Conservation (phyloP, 768 basidiomycete species). For the Collybiopsis confluens region DNA sequence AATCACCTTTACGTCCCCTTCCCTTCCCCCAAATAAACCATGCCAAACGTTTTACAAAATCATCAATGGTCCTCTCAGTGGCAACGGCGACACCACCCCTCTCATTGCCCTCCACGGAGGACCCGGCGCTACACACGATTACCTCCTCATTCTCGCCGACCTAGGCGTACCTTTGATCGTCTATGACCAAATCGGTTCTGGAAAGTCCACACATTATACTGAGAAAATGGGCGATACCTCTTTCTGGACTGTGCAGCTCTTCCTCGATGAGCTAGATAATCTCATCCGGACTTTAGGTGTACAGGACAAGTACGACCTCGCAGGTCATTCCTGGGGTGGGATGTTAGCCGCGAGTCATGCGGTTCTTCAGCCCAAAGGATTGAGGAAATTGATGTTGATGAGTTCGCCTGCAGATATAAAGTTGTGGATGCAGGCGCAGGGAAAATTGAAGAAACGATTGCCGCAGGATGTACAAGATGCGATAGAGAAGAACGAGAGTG, state of each 20-base stretch:
- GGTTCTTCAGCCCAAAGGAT: slow-evolving; percentile 23
- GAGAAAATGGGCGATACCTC: slow-evolving; percentile 31
- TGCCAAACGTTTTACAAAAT: slow-evolving; percentile 40
- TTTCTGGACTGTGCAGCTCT: slow-evolving; percentile 38
- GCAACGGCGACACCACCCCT: slow-evolving; percentile 23
- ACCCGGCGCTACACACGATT: slow-evolving; percentile 33
- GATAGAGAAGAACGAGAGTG: slow-evolving; percentile 24
- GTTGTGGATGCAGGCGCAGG: slow-evolving; percentile 21
- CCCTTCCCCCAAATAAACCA: slow-evolving; percentile 20
- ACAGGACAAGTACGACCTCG: slow-evolving; percentile 27
- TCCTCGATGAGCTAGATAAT: slow-evolving; percentile 35
- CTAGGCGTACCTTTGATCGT: slow-evolving; percentile 37
- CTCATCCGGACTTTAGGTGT: slow-evolving; percentile 33
- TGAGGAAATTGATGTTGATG: slow-evolving; percentile 26
- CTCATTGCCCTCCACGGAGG: slow-evolving; percentile 42
- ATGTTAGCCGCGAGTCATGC: slow-evolving; percentile 33
- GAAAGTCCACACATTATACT: slow-evolving; percentile 37
- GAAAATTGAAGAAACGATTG: slow-evolving; percentile 21
- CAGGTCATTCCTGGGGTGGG: slow-evolving; percentile 45
- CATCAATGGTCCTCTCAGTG: slow-evolving; percentile 26
- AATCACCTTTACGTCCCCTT: slow-evolving; percentile 19
- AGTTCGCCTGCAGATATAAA: slow-evolving; percentile 23
- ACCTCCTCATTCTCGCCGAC: slow-evolving; percentile 30
- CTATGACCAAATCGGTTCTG: slow-evolving; percentile 43
- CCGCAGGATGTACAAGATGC: slow-evolving; percentile 27